Base-by-base conservation (phyloP, 192 early-diverging fungal genomes). In the Coemansia guatemalensis region DNA sequence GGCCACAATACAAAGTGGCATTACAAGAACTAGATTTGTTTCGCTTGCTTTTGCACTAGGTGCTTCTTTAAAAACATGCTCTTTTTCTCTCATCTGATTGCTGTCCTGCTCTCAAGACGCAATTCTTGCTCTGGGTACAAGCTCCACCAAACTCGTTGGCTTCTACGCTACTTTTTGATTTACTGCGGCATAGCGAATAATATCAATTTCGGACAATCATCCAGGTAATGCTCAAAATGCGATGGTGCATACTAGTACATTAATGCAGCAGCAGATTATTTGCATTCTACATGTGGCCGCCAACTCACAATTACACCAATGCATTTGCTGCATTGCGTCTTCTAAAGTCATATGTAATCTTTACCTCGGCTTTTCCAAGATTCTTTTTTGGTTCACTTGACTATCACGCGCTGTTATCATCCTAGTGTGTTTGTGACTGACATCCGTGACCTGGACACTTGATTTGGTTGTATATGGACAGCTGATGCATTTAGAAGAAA, bases 1-100 rank as follows among this genome's bases (percentile, higher is more conserved):
- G 74, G 74, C 5, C 58, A 55, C 39, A 68, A 77, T 30, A 48
- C 32, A 20, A 67, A 65, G n/a, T 77, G 74, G 74, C 30, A 67
- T 18, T 77, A 65, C 41, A 61, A 47, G 32, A 71, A 67, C 20
- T 77, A 68, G 18, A 2, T 22, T 39, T 58, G 27, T 57, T 21
- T 51, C 27, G 25, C 41, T 70, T 58, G 56, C 25, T 58, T 29
- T 53, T 41, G 20, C 22, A 12, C 18, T 55, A 47, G 29, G 21
- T 62, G 24, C 26, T 62, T n/a, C 30, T 48, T 52, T 27, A 27
- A 52, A 39, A 62, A 62, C n/a, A 58, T 8, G 23, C 8, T 4
- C 53, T 17, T 1, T 30, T 14, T 1, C n/a, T 6, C 35, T 30
- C 25, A 52, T 39, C 11, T 39, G 11, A 12, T 39, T 39, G 35